Conservation (phyloP, 805 yeast genomes). For the Cyberlindnera amylophila region DNA sequence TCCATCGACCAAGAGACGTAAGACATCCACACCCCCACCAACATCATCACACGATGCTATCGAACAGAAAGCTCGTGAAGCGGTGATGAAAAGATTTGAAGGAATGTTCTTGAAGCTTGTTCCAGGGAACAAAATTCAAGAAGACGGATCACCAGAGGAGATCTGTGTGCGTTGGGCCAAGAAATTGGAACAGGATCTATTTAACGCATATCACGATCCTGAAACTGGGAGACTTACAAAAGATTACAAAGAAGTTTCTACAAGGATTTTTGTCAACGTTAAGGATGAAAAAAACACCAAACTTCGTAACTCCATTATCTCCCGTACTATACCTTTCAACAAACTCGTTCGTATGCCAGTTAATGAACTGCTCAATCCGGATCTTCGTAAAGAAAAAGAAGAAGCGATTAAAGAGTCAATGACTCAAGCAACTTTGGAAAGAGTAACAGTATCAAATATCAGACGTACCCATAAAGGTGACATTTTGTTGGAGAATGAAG, state of each 20-base stretch:
- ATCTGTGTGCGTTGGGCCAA: conserved; percentile 44
- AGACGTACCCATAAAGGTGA: conserved; percentile 88
- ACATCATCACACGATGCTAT: conserved; percentile 9
- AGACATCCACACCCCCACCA: conserved; percentile 6
- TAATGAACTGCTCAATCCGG: conserved; percentile 77
- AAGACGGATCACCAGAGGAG: conserved; percentile 30
- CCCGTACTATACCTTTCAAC: conserved; percentile 48
- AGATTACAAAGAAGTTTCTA: conserved; percentile 61
- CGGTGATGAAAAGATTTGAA: conserved; percentile 46
- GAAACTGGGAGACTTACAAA: conserved; percentile 22
- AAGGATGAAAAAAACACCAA: conserved; percentile 50
- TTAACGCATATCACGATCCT: conserved; percentile 32
- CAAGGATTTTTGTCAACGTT: conserved; percentile 61
- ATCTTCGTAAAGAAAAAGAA: conserved; percentile 64
- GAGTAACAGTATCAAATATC: conserved; percentile 57
- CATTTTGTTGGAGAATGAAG: conserved; percentile 65
- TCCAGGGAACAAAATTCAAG: conserved; percentile 19
- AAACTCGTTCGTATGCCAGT: conserved; percentile 62
- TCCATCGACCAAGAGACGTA: conserved; percentile 3
- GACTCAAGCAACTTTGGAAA: conserved; percentile 62
- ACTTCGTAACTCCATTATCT: conserved; percentile 56
- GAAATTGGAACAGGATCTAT: conserved; percentile 50
- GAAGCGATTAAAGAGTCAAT: conserved; percentile 67
- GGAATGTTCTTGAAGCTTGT: conserved; percentile 46
- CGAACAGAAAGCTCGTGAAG: conserved; percentile 28